Evolutionary conservation across 78 protist species (phyloP).

Genomic region (Speleostelium caveatum): DNA sequence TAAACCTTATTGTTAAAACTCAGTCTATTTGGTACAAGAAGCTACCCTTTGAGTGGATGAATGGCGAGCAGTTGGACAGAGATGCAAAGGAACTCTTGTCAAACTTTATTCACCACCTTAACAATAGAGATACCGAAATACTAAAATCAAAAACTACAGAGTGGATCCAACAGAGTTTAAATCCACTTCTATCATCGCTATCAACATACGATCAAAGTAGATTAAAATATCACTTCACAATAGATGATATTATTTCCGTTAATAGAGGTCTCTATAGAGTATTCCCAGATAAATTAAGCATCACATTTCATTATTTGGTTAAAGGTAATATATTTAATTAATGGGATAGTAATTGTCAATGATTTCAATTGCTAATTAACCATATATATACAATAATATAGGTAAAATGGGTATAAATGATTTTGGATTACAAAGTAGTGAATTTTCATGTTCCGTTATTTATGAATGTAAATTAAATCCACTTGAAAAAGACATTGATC

Average conservation of each 20-base stretch:
- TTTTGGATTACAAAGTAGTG: too few species aligned
- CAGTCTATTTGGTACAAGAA: too few species aligned
- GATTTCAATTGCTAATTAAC: background rate
- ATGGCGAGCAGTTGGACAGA: too few species aligned
- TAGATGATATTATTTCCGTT: background rate
- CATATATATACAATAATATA: background rate
- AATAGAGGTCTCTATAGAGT: background rate
- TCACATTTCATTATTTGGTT: conserved; percentile 4
- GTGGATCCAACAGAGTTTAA: background rate
- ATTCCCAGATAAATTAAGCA: background rate
- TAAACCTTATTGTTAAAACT: too few species aligned
- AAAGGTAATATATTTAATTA: background rate
- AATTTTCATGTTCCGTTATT: background rate
- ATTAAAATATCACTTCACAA: background rate
- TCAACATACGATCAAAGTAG: background rate
- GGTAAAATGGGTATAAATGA: conserved; percentile 6
- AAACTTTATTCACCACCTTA: too few species aligned
- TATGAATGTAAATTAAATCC: background rate
- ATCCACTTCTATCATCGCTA: background rate
- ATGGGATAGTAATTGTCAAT: background rate
- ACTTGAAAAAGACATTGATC: background rate
- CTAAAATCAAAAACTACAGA: background rate
- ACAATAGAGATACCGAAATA: too few species aligned
- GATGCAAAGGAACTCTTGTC: too few species aligned
- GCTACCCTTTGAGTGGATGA: too few species aligned